These are phyloP conservation scores for Fabrea salina DNA, from an alignment of 169 alveolate species.

Conservation along the genomic window DNA sequence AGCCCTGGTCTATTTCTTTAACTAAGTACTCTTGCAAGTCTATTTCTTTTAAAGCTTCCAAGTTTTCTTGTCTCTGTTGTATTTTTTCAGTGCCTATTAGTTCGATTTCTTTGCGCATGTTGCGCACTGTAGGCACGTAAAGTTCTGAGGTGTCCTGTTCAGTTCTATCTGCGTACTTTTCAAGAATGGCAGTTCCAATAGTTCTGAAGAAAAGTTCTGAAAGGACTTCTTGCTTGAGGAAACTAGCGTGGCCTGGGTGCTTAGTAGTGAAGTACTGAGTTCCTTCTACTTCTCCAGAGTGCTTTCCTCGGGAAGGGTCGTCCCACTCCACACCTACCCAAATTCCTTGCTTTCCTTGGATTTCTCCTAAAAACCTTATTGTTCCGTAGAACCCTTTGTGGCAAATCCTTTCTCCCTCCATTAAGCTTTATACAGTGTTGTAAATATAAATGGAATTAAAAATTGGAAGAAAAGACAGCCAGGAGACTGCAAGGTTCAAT, in stretches of 20 bases:
- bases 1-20: background rate
- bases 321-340: constrained; percentile 57
- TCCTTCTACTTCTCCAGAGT: constrained; percentile 37
- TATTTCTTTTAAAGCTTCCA: constrained; percentile 11
- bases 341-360: constrained; percentile 28
- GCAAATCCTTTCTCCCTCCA: constrained; percentile 14
- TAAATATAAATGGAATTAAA: too few relatives aligned
- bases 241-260: constrained; percentile 2
- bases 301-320: constrained; percentile 32
- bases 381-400: background rate
- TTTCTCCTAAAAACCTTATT: background rate
- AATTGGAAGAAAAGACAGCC: too few relatives aligned
- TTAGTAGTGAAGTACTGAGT: constrained; percentile 26
- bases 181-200: constrained; percentile 5
- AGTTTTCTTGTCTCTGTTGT: background rate
- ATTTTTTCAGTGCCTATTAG: constrained; percentile 23
- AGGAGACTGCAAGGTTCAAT: too few relatives aligned
- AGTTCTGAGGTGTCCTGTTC: background rate
- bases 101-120: constrained; percentile 9
- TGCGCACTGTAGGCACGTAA: constrained; percentile 8
- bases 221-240: constrained; percentile 1
- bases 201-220: background rate
- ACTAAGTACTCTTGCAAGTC: constrained; percentile 3
- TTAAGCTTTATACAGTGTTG: too few relatives aligned
- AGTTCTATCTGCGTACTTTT: constrained; percentile 19